These are phyloP conservation scores for Penicillium sp. DNA, from an alignment of 2,329 filamentous ascomycete species.

Conservation along the genomic window DNA sequence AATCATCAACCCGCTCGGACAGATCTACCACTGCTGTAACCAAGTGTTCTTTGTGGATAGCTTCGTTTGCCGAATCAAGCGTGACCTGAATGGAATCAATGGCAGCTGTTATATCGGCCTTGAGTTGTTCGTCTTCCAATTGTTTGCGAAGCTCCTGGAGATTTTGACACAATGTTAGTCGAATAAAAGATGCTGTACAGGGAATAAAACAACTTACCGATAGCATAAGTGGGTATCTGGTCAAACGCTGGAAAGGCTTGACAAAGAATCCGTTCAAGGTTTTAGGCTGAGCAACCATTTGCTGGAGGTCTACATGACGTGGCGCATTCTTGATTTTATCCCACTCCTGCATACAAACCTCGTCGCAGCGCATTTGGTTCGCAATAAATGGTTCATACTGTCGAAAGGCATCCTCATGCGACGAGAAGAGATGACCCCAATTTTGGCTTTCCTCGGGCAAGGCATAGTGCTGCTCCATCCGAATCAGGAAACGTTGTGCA, in stretches of 20 bases:
- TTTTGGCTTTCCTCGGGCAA: conserved; percentile 74
- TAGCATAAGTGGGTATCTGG: conserved; percentile 89
- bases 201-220: conserved; percentile 58
- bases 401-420: conserved; percentile 81
- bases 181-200: not conserved
- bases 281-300: conserved; percentile 83
- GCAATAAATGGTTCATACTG: conserved; percentile 98
- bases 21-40: conserved; percentile 82
- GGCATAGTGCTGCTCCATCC: conserved; percentile 92
- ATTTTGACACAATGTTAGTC: not conserved
- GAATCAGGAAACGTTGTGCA: conserved; percentile 90
- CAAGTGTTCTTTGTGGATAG: conserved; percentile 83
- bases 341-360: conserved; percentile 79
- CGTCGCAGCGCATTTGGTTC: conserved; percentile 88
- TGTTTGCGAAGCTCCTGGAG: conserved; percentile 82
- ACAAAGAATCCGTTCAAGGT: conserved; percentile 88
- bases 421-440: conserved; percentile 90
- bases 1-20: conserved; percentile 83
- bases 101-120: conserved; percentile 71
- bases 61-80: conserved; percentile 81
- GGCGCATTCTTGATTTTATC: conserved; percentile 75
- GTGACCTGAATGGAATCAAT: conserved; percentile 81
- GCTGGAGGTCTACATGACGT: conserved; percentile 63
- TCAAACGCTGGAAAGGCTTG: conserved; percentile 93
- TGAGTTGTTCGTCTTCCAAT: conserved; percentile 68